A percentile compares a stretch with the other conserved stretches of the same genome.
phyloP scores from a whole-genome alignment of 164 flowering plant species.

The Platanus orientalis region DNA sequence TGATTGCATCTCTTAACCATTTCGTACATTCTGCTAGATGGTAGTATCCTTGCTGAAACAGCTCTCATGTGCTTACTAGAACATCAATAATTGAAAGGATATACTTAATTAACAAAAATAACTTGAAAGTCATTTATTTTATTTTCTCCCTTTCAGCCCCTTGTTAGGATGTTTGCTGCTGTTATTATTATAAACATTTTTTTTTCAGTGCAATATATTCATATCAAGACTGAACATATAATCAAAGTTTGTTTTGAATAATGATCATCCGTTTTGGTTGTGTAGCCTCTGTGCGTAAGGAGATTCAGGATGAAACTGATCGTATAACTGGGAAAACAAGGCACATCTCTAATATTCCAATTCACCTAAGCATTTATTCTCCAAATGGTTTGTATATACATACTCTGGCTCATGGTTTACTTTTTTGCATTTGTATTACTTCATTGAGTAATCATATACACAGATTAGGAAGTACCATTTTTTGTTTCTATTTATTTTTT shows the following conservation, averaged over 20 bases:
- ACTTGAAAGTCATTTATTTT: too few relatives aligned
- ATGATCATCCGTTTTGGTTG: conserved; percentile 7
- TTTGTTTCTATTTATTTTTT: neutral
- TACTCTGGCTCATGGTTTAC: conserved; percentile 2
- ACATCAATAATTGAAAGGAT: too few relatives aligned
- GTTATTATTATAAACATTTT: too few relatives aligned
- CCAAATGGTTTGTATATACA: conserved; percentile 48
- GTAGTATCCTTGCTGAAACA: too few relatives aligned
- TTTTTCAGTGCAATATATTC: too few relatives aligned
- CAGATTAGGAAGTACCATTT: neutral
- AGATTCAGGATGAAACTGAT: conserved; percentile 74
- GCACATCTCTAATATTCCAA: conserved; percentile 61
- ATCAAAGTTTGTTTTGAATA: conserved; percentile 4
- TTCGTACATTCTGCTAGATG: too few relatives aligned
- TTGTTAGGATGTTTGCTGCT: too few relatives aligned
- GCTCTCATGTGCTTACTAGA: too few relatives aligned
- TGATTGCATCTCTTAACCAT: too few relatives aligned
- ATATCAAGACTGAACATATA: neutral
- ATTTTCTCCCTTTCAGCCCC: too few relatives aligned
- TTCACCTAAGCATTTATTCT: conserved; percentile 69
- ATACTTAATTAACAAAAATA: too few relatives aligned
- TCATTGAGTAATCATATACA: neutral
- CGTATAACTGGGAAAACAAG: conserved; percentile 56
- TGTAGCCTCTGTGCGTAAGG: conserved; percentile 83
- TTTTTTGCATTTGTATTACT: neutral